phyloP scores from a whole-genome alignment of 2,329 filamentous ascomycete species.

The Botrytis byssoidea region DNA sequence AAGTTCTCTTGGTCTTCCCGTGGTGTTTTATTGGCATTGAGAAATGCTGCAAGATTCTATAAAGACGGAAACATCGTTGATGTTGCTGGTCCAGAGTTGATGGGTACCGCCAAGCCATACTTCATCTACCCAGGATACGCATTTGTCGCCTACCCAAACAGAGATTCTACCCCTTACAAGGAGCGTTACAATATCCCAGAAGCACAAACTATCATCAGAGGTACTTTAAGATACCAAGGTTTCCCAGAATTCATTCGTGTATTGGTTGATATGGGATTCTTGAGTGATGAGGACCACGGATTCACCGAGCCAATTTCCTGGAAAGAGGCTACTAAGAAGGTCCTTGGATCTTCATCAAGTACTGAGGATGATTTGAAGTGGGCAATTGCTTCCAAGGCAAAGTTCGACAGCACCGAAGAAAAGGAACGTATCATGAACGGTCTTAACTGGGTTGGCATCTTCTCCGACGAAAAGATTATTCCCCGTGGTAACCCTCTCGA shows the following conservation, averaged over 20 bases:
- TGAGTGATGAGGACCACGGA: constrained; percentile 66
- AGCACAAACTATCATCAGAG: constrained; percentile 78
- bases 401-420: constrained; percentile 67
- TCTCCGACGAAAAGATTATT: constrained; percentile 66
- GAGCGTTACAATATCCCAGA: constrained; percentile 92
- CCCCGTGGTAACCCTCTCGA: constrained; percentile 80
- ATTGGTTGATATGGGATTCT: constrained; percentile 87
- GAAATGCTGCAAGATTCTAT: constrained; percentile 82
- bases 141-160: constrained; percentile 91
- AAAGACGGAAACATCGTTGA: constrained; percentile 73
- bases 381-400: constrained; percentile 73
- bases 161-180: constrained; percentile 83
- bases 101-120: constrained; percentile 87
- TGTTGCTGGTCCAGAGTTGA: constrained; percentile 65
- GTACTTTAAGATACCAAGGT: constrained; percentile 81
- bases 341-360: constrained; percentile 67
- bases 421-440: constrained; percentile 68
- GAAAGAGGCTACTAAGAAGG: constrained; percentile 80
- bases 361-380: constrained; percentile 67
- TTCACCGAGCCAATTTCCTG: constrained; percentile 68
- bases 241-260: constrained; percentile 89
- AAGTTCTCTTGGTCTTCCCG: constrained; percentile 70
- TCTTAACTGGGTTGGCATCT: constrained; percentile 69
- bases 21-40: constrained; percentile 82
- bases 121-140: constrained; percentile 78